A percentile compares a stretch with the other conserved stretches of the same genome.
phyloP scores from a whole-genome alignment of 306 rosid species.

The Canavalia gladiata region DNA sequence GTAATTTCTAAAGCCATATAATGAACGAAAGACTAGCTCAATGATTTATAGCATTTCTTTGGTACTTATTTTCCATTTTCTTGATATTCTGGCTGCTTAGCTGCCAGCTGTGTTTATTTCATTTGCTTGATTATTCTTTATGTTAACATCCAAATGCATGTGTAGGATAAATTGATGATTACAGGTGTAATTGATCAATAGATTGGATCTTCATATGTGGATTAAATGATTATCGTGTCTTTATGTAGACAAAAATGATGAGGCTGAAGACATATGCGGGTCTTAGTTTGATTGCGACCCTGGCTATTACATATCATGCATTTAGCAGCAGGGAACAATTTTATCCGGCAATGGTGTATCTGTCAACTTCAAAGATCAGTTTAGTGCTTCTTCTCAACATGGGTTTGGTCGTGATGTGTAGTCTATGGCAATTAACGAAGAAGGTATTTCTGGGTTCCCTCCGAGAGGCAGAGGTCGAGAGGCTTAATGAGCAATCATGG shows the following conservation, averaged over 20 bases:
- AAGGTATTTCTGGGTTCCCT: conserved; percentile 87
- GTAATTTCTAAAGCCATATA: conserved; percentile 5
- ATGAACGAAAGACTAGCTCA: not conserved
- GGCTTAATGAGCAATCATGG: conserved; percentile 99
- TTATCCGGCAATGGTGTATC: conserved; percentile 95
- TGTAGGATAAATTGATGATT: conserved; percentile 14
- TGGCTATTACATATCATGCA: conserved; percentile 90
- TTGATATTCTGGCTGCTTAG: conserved; percentile 15
- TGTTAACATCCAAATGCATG: not conserved
- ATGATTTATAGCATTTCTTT: not conserved
- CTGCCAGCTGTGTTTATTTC: not conserved
- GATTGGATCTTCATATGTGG: conserved; percentile 35
- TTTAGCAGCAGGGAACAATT: conserved; percentile 96
- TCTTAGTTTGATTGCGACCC: conserved; percentile 84
- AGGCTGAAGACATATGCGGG: conserved; percentile 92
- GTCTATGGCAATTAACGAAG: conserved; percentile 88
- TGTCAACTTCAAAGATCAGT: conserved; percentile 96
- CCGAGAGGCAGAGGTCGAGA: conserved; percentile 98
- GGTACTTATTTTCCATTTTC: not conserved
- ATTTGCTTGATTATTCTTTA: not conserved
- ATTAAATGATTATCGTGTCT: conserved; percentile 44
- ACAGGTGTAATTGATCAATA: conserved; percentile 6
- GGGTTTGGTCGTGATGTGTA: conserved; percentile 93
- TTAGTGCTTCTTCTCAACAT: conserved; percentile 95
- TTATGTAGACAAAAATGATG: conserved; percentile 68